Evolutionary conservation across 148 eudicot genomes (phyloP), one percentile per base, ranked within the genome.

Genomic region (Camellia japonica): DNA sequence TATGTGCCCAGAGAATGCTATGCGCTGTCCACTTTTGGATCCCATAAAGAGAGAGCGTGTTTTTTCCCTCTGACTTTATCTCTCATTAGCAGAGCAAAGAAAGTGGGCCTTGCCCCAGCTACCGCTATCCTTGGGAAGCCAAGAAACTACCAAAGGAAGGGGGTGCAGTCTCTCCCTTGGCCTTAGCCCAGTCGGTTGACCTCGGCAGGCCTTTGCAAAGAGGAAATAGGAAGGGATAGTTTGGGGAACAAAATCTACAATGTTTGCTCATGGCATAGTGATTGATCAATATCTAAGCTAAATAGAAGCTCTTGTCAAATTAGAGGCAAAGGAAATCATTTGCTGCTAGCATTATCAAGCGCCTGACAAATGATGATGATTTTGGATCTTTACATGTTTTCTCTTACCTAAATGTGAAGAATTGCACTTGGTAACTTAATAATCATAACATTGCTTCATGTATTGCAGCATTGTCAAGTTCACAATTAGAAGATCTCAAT

Each of bases 371-470:
- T 16, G 51, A 19, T 12, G 19, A 68, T 43, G 52, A 5, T 68
- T 43, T 43, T 41, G 47, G 52, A 68, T 44, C 51, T 68, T 68
- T 18, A 15, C 51, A 44, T 16, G 10, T 43, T 43, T 7, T 43
- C n/a, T 66, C 19, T 43, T 51, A 43, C 52, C 72, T 68, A 18
- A 68, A 68, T 5, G 52, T 67, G 49, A 41, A 42, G 41, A 67
- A 38, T 44, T 30, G 70, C 41, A 67, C 11, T 46, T 41, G 70
- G 70, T 41, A 18, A 18, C 49, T 41, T 3, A 12, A 58, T 15
- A 11, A 65, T 65, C 69, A 65, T 3, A 38, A 65, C 69, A 65
- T 65, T 65, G 69, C 69, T 65, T 12, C 15, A 65, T 67, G 71
- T 41, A 5, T 42, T 43, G 43, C 72, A 49, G 56, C 74, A 46